Conservation (phyloP, 2,329 filamentous ascomycete species). For the Claviceps fusiformis region DNA sequence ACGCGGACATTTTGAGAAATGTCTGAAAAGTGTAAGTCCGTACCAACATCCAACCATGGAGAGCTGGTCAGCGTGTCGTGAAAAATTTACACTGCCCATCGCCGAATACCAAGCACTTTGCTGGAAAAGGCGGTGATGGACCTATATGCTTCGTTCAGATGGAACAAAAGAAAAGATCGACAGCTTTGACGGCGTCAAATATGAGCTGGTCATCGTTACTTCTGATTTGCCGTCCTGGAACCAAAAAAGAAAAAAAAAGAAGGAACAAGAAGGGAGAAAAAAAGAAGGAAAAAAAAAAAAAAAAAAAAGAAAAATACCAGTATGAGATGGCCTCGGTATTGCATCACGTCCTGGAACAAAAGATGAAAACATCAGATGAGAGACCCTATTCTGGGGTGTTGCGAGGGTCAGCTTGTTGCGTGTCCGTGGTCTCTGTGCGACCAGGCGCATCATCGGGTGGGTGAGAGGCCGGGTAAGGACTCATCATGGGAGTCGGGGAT, state of each 20-base stretch:
- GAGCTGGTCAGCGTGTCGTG: not conserved
- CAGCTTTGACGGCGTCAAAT: not conserved
- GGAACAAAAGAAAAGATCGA: not conserved
- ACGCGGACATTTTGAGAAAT: not conserved
- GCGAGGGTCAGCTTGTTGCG: not conserved
- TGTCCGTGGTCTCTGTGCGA: not conserved
- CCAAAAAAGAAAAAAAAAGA: not conserved
- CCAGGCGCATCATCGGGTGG: not conserved
- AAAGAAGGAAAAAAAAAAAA: not conserved
- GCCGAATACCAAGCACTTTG: not conserved
- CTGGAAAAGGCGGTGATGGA: not conserved
- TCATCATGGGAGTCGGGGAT: constrained; percentile 12
- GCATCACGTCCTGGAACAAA: not conserved
- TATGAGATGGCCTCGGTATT: not conserved
- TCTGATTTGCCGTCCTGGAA: no score
- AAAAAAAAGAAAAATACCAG: not conserved
- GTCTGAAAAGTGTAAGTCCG: not conserved
- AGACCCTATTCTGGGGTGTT: not conserved
- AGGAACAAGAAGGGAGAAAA: not conserved
- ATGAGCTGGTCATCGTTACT: not conserved
- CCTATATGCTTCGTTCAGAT: not conserved
- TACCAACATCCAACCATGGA: not conserved
- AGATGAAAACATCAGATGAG: not conserved
- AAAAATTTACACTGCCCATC: no score
- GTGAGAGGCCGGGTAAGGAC: constrained; percentile 3